These are phyloP conservation scores for Trametes cinnabarina DNA, from an alignment of 768 basidiomycete genomes.

Conservation along the genomic window DNA sequence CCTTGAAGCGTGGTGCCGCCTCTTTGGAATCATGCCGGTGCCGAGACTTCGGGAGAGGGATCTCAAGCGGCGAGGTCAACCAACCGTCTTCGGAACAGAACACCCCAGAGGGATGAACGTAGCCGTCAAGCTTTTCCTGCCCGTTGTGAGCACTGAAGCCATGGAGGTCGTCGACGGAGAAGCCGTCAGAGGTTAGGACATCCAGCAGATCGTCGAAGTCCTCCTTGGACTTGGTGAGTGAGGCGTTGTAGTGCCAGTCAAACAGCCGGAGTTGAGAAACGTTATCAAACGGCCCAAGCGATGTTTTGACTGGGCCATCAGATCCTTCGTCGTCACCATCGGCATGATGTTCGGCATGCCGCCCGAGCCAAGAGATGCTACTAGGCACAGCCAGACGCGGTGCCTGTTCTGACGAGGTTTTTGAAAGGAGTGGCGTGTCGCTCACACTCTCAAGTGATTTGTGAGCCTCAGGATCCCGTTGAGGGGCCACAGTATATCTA, in stretches of 20 bases:
- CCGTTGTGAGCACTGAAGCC: neutral
- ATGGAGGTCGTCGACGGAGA: neutral
- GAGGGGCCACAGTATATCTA: too few species aligned
- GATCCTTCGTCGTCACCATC: too few species aligned
- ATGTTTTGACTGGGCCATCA: neutral
- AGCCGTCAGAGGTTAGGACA: neutral
- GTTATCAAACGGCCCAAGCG: conserved; percentile 26
- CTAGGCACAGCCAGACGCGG: too few species aligned
- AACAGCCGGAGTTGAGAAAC: neutral
- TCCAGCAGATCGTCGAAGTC: neutral
- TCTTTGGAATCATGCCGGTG: neutral
- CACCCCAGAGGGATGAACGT: neutral
- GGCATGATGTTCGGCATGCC: too few species aligned
- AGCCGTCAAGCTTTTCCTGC: neutral
- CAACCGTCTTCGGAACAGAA: conserved; percentile 5
- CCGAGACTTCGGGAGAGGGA: conserved; percentile 4
- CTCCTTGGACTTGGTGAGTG: neutral
- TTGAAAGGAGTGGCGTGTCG: too few species aligned
- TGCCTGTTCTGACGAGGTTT: too few species aligned
- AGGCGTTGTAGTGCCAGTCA: neutral
- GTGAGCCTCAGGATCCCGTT: too few species aligned
- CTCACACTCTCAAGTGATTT: too few species aligned
- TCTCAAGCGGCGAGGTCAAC: neutral
- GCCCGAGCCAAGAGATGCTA: too few species aligned
- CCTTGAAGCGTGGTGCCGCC: neutral